A percentile compares a stretch with the other conserved stretches of the same genome.
Conservation (phyloP, 1,139 yeast species). For the Yamadazyma dushanensis region DNA sequence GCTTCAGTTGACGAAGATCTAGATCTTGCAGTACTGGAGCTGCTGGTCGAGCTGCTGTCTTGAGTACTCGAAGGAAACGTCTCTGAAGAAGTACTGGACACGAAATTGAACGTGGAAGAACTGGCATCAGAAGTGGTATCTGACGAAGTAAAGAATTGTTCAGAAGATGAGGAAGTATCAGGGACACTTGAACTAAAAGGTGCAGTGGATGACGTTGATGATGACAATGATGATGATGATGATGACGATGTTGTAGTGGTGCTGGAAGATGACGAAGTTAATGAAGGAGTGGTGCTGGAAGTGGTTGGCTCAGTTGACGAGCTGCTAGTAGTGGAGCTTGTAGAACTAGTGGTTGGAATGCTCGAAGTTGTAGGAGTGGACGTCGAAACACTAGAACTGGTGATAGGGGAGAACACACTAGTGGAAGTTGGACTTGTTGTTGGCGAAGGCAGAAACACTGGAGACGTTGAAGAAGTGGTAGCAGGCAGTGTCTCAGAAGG, state of each 20-base stretch:
- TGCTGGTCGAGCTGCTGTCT: conserved; percentile 6
- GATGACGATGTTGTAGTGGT: not conserved
- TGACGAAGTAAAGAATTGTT: conserved; percentile 1
- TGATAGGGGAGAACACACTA: too few species aligned
- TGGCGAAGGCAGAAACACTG: too few species aligned
- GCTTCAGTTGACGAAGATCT: conserved; percentile 1
- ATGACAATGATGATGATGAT: not conserved
- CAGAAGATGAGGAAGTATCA: conserved; percentile 2
- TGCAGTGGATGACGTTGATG: conserved; percentile 2
- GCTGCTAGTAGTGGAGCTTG: conserved; percentile 1
- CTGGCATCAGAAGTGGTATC: conserved; percentile 4
- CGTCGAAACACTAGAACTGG: too few species aligned
- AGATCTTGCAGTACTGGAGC: conserved; percentile 3
- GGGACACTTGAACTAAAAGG: conserved; percentile 7
- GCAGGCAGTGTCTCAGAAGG: conserved; percentile 1
- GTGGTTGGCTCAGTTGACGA: not conserved
- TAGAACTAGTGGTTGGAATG: too few species aligned
- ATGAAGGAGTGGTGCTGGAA: not conserved
- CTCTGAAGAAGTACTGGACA: conserved; percentile 4
- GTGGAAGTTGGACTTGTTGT: too few species aligned
- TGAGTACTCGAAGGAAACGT: conserved; percentile 3
- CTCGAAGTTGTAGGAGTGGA: too few species aligned
- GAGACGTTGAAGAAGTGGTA: not conserved
- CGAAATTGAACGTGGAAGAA: conserved; percentile 2
- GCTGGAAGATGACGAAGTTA: not conserved